Percentiles rank a stretch among this genome's conserved stretches.
Conservation (phyloP, 306 rosid genomes). For the Vigna unguiculata region DNA sequence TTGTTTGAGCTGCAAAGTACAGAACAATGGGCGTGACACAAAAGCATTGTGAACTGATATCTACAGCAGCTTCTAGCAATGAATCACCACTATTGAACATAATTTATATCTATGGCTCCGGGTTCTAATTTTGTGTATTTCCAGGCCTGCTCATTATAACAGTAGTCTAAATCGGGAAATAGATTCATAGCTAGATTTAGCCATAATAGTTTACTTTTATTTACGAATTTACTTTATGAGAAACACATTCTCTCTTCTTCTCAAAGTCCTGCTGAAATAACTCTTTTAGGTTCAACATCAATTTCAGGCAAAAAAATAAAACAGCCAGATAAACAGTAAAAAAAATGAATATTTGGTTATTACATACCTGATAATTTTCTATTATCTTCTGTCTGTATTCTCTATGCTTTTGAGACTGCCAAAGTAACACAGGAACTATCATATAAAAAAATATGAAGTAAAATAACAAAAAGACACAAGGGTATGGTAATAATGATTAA, state of each 20-base stretch:
- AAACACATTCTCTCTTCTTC: constrained; percentile 8
- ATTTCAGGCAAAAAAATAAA: constrained; percentile 23
- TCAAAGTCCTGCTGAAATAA: constrained; percentile 26
- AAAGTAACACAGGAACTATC: constrained; percentile 38
- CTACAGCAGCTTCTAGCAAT: neutral
- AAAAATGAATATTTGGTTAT: neutral
- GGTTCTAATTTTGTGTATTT: neutral
- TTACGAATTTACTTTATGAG: constrained; percentile 32
- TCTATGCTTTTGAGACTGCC: constrained; percentile 78
- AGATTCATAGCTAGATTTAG: constrained; percentile 8
- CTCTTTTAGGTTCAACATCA: constrained; percentile 21
- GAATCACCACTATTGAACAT: neutral
- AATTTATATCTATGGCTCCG: neutral
- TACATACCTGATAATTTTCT: constrained; percentile 75
- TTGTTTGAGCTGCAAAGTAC: neutral
- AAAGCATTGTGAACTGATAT: neutral
- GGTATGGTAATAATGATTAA: neutral
- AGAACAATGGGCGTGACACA: neutral
- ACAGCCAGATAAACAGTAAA: constrained; percentile 22
- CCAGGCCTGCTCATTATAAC: neutral
- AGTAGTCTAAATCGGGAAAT: neutral
- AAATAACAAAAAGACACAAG: neutral
- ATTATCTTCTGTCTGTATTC: constrained; percentile 84
- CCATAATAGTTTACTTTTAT: constrained; percentile 5
- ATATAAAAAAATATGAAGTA: constrained; percentile 25